These are phyloP conservation scores for Phytophthora lateralis DNA, from an alignment of 352 stramenopile species.

Conservation along the genomic window DNA sequence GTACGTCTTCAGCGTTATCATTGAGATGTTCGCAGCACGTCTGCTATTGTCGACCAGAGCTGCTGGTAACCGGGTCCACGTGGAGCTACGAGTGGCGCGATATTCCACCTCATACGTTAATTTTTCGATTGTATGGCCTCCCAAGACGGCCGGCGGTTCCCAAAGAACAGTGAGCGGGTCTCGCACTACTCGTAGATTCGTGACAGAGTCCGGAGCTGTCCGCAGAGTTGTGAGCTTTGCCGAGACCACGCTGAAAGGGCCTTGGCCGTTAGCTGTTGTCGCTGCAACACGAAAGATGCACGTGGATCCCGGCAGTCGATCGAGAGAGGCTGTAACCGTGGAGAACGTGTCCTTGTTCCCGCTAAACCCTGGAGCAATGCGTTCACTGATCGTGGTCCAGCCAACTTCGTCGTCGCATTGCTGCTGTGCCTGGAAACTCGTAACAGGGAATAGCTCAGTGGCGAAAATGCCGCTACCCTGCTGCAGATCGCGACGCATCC, in stretches of 20 bases:
- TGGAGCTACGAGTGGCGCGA: conserved; percentile 40
- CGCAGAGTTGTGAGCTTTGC: conserved; percentile 34
- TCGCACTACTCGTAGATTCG: conserved; percentile 25
- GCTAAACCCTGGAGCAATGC: conserved; percentile 33
- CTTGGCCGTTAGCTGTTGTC: conserved; percentile 54
- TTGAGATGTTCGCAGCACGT: conserved; percentile 17
- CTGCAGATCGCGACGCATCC: conserved; percentile 31
- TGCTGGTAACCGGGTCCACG: conserved; percentile 41
- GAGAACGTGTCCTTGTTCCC: conserved; percentile 17
- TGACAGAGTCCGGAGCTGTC: conserved; percentile 29
- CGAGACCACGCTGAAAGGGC: conserved; percentile 55
- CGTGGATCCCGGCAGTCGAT: conserved; percentile 42
- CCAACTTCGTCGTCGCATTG: conserved; percentile 49
- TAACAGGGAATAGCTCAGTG: conserved; percentile 47
- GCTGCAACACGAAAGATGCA: conserved; percentile 65
- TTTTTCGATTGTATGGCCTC: conserved; percentile 13
- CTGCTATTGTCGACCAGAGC: conserved; percentile 12
- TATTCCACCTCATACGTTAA: conserved; percentile 58
- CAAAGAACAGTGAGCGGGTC: conserved; percentile 45
- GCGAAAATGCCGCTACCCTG: conserved; percentile 15
- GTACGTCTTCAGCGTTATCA: conserved; percentile 29
- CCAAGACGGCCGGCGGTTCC: conserved; percentile 35
- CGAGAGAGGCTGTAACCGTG: conserved; percentile 40
- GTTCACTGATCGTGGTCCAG: conserved; percentile 49
- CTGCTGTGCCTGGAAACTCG: conserved; percentile 53